A percentile compares a stretch with the other conserved stretches of the same genome.
phyloP scores from a whole-genome alignment of 164 flowering plant genomes.

The Annona squamosa region DNA sequence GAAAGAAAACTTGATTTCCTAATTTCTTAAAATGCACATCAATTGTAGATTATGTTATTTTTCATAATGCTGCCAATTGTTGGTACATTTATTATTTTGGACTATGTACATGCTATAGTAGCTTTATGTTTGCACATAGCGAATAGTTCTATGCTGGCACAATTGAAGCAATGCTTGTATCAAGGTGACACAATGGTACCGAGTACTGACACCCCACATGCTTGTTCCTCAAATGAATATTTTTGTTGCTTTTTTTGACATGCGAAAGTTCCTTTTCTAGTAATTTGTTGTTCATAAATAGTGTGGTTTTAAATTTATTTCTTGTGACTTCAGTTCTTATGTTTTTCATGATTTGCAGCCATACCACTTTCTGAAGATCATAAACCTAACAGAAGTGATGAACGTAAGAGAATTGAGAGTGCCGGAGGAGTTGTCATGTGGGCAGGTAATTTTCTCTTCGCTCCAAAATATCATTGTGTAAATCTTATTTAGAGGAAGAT shows the following conservation, averaged over 20 bases:
- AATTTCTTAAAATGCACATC: no score
- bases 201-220: no score
- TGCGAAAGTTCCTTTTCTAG: not conserved
- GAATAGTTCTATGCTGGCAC: no score
- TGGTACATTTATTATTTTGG: no score
- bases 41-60: no score
- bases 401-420: constrained; percentile 90
- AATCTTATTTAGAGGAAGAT: no score
- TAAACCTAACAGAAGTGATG: constrained; percentile 94
- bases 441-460: constrained; percentile 68
- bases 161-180: no score
- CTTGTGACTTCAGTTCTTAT: not conserved
- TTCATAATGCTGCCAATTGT: no score
- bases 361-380: constrained; percentile 96
- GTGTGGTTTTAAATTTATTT: not conserved
- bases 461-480: not conserved
- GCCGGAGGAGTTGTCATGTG: constrained; percentile 99
- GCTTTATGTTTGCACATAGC: no score
- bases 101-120: no score
- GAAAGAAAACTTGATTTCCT: no score
- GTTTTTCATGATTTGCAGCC: constrained; percentile 38
- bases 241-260: not conserved
- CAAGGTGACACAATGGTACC: no score
- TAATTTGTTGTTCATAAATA: not conserved
- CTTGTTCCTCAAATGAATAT: not conserved